Conservation (phyloP, 306 rosid genomes). For the Lathyrus aphaca region DNA sequence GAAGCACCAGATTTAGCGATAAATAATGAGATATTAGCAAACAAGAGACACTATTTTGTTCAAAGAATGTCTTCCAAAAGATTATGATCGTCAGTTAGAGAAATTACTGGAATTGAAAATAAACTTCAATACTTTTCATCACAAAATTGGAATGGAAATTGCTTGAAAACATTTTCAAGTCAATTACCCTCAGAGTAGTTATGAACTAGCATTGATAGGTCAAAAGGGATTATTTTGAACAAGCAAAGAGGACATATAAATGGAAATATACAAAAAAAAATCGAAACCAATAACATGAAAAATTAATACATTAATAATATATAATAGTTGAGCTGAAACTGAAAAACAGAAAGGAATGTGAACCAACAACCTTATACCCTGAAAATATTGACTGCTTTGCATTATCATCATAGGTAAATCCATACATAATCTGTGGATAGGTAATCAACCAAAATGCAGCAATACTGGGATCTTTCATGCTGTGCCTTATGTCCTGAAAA, state of each 20-base stretch:
- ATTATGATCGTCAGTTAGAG: slow-evolving; percentile 27
- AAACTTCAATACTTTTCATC: background rate
- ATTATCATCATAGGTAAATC: slow-evolving; percentile 76
- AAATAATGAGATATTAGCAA: background rate
- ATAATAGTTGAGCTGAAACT: slow-evolving; percentile 29
- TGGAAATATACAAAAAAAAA: slow-evolving; percentile 3
- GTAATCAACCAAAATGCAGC: slow-evolving; percentile 96
- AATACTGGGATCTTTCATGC: slow-evolving; percentile 96
- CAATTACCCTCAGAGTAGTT: slow-evolving; percentile 2
- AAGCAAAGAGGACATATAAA: slow-evolving; percentile 14
- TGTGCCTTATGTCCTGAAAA: slow-evolving; percentile 79
- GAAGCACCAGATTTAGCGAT: background rate
- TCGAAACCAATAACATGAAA: slow-evolving; percentile 8
- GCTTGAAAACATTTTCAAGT: background rate
- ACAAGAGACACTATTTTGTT: background rate
- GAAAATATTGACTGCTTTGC: slow-evolving; percentile 89
- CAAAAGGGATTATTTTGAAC: slow-evolving; percentile 31
- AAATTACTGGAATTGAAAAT: slow-evolving; percentile 1
- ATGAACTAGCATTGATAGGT: slow-evolving; percentile 18
- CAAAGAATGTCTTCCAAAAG: slow-evolving; percentile 14
- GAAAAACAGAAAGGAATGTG: slow-evolving; percentile 36
- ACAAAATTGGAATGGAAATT: background rate
- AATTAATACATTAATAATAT: slow-evolving; percentile 10
- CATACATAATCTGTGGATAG: slow-evolving; percentile 88
- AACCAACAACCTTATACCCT: slow-evolving; percentile 78